These are phyloP conservation scores for Malus domestica DNA, from an alignment of 306 rosid genomes.

Conservation along the genomic window DNA sequence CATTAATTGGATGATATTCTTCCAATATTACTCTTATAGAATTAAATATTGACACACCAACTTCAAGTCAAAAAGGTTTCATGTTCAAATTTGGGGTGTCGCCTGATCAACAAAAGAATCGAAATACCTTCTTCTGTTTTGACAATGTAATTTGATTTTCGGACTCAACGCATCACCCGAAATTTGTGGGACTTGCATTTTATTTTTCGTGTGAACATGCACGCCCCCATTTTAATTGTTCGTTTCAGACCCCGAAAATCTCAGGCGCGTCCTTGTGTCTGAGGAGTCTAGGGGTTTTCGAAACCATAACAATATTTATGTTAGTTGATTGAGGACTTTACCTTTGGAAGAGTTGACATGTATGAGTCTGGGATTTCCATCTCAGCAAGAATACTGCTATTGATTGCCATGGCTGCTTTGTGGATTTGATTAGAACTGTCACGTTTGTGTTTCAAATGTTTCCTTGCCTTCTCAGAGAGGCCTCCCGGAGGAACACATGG, in stretches of 20 bases:
- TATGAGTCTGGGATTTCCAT: slow-evolving; percentile 85
- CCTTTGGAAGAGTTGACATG: slow-evolving; percentile 83
- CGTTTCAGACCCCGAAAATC: background rate
- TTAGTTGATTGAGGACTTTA: slow-evolving; percentile 11
- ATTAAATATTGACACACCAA: background rate
- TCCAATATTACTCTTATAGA: background rate
- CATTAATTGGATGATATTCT: background rate
- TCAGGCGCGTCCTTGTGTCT: background rate
- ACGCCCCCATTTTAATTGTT: background rate
- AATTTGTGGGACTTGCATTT: too few relatives aligned
- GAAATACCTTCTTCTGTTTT: too few relatives aligned
- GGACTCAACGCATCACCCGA: too few relatives aligned
- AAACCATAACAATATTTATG: background rate
- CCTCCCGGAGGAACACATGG: slow-evolving; percentile 76
- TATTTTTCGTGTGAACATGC: too few relatives aligned
- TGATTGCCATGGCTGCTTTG: slow-evolving; percentile 97
- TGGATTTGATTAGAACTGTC: slow-evolving; percentile 85
- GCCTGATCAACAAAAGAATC: too few relatives aligned
- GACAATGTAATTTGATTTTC: too few relatives aligned
- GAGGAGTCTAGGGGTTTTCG: background rate
- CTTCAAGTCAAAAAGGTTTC: background rate
- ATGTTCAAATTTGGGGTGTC: background rate
- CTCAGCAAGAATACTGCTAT: slow-evolving; percentile 77
- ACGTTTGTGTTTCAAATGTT: slow-evolving; percentile 62
- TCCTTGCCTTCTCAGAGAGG: slow-evolving; percentile 61